These are phyloP conservation scores for Cyclotella cryptica DNA, from an alignment of 108 stramenopile genomes.

Conservation along the genomic window DNA sequence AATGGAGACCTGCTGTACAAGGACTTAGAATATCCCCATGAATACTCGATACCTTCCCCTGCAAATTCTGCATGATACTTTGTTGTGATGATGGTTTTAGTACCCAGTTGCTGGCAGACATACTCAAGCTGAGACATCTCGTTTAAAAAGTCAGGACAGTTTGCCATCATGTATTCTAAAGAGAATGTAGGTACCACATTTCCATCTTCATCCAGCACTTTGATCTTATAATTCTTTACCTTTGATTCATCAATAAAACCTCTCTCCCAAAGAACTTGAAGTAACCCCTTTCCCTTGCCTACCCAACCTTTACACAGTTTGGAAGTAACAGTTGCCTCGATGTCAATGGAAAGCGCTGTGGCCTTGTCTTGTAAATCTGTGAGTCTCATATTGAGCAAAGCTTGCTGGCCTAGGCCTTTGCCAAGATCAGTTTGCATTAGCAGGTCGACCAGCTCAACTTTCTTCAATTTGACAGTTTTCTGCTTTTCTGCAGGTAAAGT, in stretches of 20 bases:
- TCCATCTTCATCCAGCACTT: background rate
- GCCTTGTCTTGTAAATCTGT: background rate
- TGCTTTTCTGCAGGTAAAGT: too few relatives aligned
- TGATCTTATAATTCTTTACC: background rate
- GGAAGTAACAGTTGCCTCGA: background rate
- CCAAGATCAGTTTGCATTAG: background rate
- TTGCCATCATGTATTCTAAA: background rate
- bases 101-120: background rate
- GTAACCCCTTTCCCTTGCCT: background rate
- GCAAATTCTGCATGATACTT: too few relatives aligned
- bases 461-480: background rate
- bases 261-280: background rate
- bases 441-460: background rate
- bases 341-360: background rate
- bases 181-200: background rate
- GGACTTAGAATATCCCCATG: background rate
- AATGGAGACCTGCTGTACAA: background rate
- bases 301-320: background rate
- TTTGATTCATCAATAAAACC: background rate
- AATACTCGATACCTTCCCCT: background rate
- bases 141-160: background rate
- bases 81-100: too few relatives aligned
- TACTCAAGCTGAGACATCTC: background rate
- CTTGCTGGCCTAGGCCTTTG: background rate
- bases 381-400: background rate